Percentiles rank a stretch among this genome's conserved stretches.
phyloP scores from a whole-genome alignment of 805 yeast species.

The Barnettozyma californica region DNA sequence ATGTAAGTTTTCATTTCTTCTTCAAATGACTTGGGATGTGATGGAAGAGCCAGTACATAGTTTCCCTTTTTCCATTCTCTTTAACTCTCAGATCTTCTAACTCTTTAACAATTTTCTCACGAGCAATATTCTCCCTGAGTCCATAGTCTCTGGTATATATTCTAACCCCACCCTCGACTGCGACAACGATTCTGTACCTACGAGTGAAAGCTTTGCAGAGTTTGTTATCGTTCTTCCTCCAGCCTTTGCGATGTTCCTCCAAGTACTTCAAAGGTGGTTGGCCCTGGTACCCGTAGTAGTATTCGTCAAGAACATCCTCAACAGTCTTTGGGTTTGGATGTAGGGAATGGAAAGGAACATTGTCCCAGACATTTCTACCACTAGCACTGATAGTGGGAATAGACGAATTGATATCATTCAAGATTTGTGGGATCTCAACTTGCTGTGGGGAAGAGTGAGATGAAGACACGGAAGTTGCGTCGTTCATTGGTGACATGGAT shows the following conservation, averaged over 20 bases:
- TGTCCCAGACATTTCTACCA: conserved; percentile 18
- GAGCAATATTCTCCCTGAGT: conserved; percentile 16
- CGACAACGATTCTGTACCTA: conserved; percentile 23
- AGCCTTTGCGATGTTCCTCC: conserved; percentile 24
- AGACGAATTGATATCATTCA: conserved; percentile 6
- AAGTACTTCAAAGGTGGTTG: conserved; percentile 25
- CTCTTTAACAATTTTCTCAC: conserved; percentile 20
- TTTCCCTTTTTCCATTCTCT: conserved; percentile 24
- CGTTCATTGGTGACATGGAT: conserved; percentile 8
- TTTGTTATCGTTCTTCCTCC: conserved; percentile 26
- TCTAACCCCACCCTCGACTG: conserved; percentile 22
- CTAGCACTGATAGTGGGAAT: conserved; percentile 4
- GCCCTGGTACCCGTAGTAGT: conserved; percentile 23
- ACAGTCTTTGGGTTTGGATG: conserved; percentile 24
- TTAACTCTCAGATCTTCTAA: conserved; percentile 21
- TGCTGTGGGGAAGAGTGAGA: neutral
- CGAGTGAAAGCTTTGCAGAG: conserved; percentile 24
- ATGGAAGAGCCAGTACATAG: conserved; percentile 29
- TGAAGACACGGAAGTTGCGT: neutral
- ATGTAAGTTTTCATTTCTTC: conserved; percentile 5
- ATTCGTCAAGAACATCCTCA: conserved; percentile 26
- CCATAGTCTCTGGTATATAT: conserved; percentile 18
- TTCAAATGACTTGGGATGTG: conserved; percentile 24
- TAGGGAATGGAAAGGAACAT: conserved; percentile 16
- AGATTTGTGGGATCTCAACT: conserved; percentile 5